These are phyloP conservation scores for Solanum habrochaites DNA, from an alignment of 257 asterid species.

Conservation along the genomic window DNA sequence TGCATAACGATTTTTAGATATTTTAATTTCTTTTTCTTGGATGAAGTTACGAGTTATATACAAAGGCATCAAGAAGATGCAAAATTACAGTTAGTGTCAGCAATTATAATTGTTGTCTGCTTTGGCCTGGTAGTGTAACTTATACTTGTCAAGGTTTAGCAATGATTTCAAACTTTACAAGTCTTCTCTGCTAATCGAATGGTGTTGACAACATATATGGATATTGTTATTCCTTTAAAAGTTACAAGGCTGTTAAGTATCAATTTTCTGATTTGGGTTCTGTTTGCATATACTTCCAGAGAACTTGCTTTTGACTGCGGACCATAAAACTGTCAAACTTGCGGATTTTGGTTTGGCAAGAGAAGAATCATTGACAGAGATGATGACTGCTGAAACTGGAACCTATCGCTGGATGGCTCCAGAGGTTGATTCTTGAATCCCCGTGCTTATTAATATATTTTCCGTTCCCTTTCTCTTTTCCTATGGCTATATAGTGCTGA, in stretches of 20 bases:
- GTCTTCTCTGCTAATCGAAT: neutral
- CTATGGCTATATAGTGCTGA: neutral
- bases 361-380: constrained; percentile 95
- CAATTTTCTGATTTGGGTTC: neutral
- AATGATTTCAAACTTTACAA: neutral
- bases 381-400: constrained; percentile 99
- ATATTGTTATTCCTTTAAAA: neutral
- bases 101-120: neutral
- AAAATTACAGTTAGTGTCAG: neutral
- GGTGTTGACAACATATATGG: neutral
- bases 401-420: constrained; percentile 99
- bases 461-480: neutral
- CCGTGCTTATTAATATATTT: neutral
- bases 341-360: constrained; percentile 98
- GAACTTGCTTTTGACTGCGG: constrained; percentile 84
- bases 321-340: constrained; percentile 65
- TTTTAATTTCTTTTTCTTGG: neutral
- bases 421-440: constrained; percentile 34
- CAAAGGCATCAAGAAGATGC: neutral
- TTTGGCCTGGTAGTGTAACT: neutral
- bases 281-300: constrained; percentile 31
- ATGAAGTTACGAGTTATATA: neutral
- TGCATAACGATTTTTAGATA: neutral
- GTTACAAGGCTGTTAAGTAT: neutral
- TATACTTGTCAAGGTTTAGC: neutral